Base-by-base conservation (phyloP, 352 stramenopile species). In the Globisporangium mamillatum region DNA sequence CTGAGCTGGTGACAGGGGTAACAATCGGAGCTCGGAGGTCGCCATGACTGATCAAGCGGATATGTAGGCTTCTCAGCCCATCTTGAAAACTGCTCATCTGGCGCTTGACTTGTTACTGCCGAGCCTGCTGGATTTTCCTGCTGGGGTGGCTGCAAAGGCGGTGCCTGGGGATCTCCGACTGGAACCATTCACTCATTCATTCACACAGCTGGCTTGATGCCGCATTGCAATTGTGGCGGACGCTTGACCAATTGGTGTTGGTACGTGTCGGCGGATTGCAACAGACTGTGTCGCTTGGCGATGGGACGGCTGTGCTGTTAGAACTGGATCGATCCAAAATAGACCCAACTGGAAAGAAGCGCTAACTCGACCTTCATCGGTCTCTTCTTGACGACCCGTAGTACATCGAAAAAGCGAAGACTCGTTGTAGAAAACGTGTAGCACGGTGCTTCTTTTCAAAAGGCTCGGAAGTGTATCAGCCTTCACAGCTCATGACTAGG, bases 41-140 rank as follows among this genome's bases (percentile, higher is more conserved):
- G 12, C 25, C n/a, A 18, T 12, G 10, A 5, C 38, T 60, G 29
- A 67, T 22, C 24, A 67, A n/a, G 50, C 18, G 62, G 6, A 67
- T 52, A 4, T 24, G 18, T 5, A 67, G 18, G 16, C 52, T 36
- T 2, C 12, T 36, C 14, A 53, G 10, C 2, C 9, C 7, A 16
- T 44, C 25, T 50, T 8, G 50, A 8, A 20, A 18, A 4, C 22
- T 2, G 34, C 4, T 48, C 54, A 63, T 29, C 7, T 20, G 18
- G 8, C 0, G 22, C 2, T 24, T 24, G 44, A 24, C 6, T 9
- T 22, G 27, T 8, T 14, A 18, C 20, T 60, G 16, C 12, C 4
- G 7, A 16, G 18, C 1, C 53, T 9, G 38, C 38, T n/a, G 27
- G 27, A 18, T 7, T 2, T 25, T 41, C 27, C 18, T 38, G 18